Evolutionary conservation across 2,329 filamentous ascomycete genomes (phyloP).

Genomic region (Cytospora piceae): DNA sequence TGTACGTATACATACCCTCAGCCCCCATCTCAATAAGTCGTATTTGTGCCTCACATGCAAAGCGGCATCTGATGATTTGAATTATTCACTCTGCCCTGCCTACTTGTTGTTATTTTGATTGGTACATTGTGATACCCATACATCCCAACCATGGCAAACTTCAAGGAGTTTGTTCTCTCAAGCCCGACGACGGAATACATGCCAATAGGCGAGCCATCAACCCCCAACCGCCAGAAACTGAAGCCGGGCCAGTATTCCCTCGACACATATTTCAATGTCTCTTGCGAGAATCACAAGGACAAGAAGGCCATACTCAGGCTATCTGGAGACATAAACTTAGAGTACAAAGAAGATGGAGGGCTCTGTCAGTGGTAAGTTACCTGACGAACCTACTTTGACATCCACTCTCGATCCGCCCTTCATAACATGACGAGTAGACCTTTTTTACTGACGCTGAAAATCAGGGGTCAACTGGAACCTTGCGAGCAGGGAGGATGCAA

Average conservation of each 20-base stretch:
- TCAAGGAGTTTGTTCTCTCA: conserved; percentile 9
- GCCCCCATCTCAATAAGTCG: not conserved
- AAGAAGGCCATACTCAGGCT: conserved; percentile 8
- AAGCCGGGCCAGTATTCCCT: conserved; percentile 14
- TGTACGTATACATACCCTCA: not conserved
- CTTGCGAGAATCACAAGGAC: conserved; percentile 16
- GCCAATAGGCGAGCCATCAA: not conserved
- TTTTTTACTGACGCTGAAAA: not conserved
- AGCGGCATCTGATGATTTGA: not conserved
- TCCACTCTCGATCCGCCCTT: too few species aligned
- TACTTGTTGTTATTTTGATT: not conserved
- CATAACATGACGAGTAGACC: too few species aligned
- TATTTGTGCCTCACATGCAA: not conserved
- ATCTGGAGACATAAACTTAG: conserved; percentile 3
- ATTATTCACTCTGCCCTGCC: conserved; percentile 4
- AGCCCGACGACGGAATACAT: conserved; percentile 2
- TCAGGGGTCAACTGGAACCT: conserved; percentile 4
- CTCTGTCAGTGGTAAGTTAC: conserved; percentile 7
- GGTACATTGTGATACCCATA: not conserved
- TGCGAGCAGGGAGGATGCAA: conserved; percentile 12
- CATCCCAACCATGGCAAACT: not conserved
- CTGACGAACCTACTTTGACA: not conserved
- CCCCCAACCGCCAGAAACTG: not conserved
- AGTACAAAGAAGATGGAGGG: conserved; percentile 10
- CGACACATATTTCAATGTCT: conserved; percentile 7